phyloP scores from a whole-genome alignment of 1,284 basidiomycete species.

The Melanopsichium pennsylvanicum region DNA sequence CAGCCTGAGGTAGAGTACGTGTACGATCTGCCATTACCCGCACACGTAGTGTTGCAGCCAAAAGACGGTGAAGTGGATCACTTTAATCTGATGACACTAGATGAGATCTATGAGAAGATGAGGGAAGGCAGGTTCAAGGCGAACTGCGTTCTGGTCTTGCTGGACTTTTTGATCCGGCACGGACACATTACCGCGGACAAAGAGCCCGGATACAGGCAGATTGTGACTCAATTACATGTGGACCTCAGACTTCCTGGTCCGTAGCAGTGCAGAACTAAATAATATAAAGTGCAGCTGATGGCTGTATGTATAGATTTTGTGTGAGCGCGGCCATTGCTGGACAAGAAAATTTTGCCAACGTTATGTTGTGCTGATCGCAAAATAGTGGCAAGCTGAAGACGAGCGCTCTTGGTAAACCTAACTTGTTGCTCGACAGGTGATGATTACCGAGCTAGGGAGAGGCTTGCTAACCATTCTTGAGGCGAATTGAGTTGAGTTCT shows the following conservation, averaged over 20 bases:
- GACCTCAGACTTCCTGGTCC: constrained; percentile 68
- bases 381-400: too few relatives aligned
- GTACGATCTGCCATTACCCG: constrained; percentile 58
- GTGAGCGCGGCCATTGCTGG: too few relatives aligned
- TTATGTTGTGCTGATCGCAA: too few relatives aligned
- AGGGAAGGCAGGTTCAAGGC: constrained; percentile 78
- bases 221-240: constrained; percentile 77
- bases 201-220: constrained; percentile 77
- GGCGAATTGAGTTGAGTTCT: too few relatives aligned
- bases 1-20: constrained; percentile 65
- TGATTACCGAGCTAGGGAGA: too few relatives aligned
- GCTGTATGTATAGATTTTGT: too few relatives aligned
- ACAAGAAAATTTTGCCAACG: too few relatives aligned
- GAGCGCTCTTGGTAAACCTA: too few relatives aligned
- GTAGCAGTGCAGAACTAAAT: constrained; percentile 4
- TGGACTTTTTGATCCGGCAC: constrained; percentile 83
- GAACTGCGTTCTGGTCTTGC: constrained; percentile 82
- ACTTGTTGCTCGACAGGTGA: too few relatives aligned
- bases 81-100: constrained; percentile 71
- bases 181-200: constrained; percentile 79
- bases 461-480: too few relatives aligned
- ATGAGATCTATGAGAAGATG: constrained; percentile 55
- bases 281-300: too few relatives aligned
- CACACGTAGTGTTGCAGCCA: constrained; percentile 74
- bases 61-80: constrained; percentile 91